A percentile compares a stretch with the other conserved stretches of the same genome.
Evolutionary conservation across 306 rosid genomes (phyloP).

Genomic region (Carpinus fangiana): DNA sequence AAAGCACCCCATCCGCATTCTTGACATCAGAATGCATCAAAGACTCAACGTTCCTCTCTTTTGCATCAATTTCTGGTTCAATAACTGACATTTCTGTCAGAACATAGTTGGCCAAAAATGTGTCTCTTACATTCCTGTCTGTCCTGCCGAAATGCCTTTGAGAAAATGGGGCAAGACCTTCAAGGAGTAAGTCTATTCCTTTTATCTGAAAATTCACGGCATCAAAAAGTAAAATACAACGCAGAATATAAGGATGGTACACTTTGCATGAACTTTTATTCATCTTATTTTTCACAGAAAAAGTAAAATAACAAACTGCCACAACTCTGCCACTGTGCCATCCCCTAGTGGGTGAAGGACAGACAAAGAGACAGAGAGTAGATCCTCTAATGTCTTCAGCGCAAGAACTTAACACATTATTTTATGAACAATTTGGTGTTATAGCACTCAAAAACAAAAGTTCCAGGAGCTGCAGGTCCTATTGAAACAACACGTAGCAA

Average conservation of each 20-base stretch:
- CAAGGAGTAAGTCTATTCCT: conserved; percentile 75
- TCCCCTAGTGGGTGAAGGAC: neutral
- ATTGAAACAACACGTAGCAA: neutral
- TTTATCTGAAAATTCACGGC: conserved; percentile 59
- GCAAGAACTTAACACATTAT: neutral
- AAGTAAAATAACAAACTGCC: neutral
- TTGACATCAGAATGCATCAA: conserved; percentile 30
- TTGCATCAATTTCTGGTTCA: conserved; percentile 60
- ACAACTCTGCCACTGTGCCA: neutral
- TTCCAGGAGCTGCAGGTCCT: neutral
- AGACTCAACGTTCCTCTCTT: conserved; percentile 28
- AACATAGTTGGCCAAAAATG: conserved; percentile 69
- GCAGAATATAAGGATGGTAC: neutral
- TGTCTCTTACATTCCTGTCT: conserved; percentile 88
- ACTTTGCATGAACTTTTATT: neutral
- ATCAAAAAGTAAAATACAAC: conserved; percentile 5
- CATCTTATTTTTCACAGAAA: neutral
- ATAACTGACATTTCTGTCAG: conserved; percentile 85
- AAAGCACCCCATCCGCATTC: conserved; percentile 20
- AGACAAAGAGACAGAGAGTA: neutral
- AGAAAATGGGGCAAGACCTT: conserved; percentile 76
- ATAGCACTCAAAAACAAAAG: neutral
- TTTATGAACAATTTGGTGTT: neutral
- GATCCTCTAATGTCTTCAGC: neutral
- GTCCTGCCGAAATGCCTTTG: conserved; percentile 85